Percentiles rank a stretch among this genome's conserved stretches.
Conservation (phyloP, 208 protist species). For the Hexamita inflata region DNA sequence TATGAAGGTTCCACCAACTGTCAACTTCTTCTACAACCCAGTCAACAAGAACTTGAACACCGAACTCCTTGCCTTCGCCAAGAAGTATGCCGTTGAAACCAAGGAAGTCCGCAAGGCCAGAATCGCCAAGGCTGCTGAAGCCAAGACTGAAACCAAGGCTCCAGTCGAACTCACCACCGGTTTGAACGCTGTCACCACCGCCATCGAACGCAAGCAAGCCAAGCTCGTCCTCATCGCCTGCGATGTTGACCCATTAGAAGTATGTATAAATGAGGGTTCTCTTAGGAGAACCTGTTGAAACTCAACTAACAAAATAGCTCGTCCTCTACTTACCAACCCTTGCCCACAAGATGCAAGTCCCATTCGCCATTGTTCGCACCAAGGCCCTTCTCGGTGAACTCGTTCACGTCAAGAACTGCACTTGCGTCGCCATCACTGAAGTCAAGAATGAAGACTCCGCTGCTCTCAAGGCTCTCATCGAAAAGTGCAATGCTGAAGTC, state of each 20-base stretch:
- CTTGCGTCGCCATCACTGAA: conserved; percentile 75
- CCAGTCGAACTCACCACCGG: conserved; percentile 61
- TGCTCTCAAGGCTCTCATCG: conserved; percentile 66
- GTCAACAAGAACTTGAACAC: conserved; percentile 33
- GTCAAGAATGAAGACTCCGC: conserved; percentile 74
- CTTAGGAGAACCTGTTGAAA: background rate
- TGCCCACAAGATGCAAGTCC: conserved; percentile 90
- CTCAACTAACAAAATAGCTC: conserved; percentile 50
- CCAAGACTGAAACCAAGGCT: conserved; percentile 59
- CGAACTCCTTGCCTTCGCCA: conserved; percentile 59
- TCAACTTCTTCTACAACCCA: conserved; percentile 69
- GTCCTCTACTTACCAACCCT: conserved; percentile 94
- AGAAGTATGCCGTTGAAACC: conserved; percentile 68
- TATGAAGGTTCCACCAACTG: conserved; percentile 78
- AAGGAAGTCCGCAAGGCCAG: conserved; percentile 68
- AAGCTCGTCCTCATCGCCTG: conserved; percentile 95
- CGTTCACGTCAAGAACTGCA: conserved; percentile 83
- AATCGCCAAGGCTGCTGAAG: conserved; percentile 67
- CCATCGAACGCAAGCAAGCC: conserved; percentile 92
- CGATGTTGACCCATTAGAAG: conserved; percentile 97
- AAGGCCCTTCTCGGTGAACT: conserved; percentile 87
- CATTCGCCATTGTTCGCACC: conserved; percentile 97
- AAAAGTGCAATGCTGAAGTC: conserved; percentile 24
- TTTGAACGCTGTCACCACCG: conserved; percentile 86
- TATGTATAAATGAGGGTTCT: conserved; percentile 34